A percentile compares a stretch with the other conserved stretches of the same genome.
Conservation (phyloP, 2,329 filamentous ascomycete genomes). For the Phialocephala sp. region DNA sequence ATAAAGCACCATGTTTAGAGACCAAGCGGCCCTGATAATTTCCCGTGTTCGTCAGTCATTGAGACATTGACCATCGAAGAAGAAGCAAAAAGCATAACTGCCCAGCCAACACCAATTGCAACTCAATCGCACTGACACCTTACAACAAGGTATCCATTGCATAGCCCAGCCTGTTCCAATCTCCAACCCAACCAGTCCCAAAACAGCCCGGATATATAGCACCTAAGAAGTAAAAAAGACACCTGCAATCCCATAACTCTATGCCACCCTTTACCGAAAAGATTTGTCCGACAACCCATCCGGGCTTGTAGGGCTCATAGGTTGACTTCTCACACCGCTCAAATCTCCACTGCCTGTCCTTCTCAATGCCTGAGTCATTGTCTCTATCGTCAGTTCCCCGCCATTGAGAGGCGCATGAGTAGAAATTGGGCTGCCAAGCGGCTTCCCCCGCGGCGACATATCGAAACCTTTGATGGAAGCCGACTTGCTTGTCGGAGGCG, state of each 20-base stretch:
- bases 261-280: conserved; percentile 32
- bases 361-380: conserved; percentile 87
- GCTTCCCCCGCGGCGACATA: conserved; percentile 62
- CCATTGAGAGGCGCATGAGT: conserved; percentile 58
- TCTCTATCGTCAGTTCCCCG: conserved; percentile 86
- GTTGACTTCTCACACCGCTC: conserved; percentile 58
- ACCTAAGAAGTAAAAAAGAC: conserved; percentile 30
- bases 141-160: conserved; percentile 22
- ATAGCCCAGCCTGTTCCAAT: conserved; percentile 24
- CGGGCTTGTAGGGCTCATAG: conserved; percentile 61
- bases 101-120: conserved; percentile 21
- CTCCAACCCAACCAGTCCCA: conserved; percentile 15
- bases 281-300: conserved; percentile 38
- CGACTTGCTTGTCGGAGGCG: conserved; percentile 77
- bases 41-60: conserved; percentile 23
- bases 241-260: conserved; percentile 11
- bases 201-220: conserved; percentile 37
- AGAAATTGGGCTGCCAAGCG: conserved; percentile 68
- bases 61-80: conserved; percentile 26
- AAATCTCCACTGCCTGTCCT: conserved; percentile 87
- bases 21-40: conserved; percentile 7
- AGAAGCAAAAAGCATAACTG: conserved; percentile 25
- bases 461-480: conserved; percentile 78
- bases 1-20: neutral
- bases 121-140: conserved; percentile 25